These are phyloP conservation scores for Gnomoniopsis smithogilvyi DNA, from an alignment of 2,329 filamentous ascomycete species.

Conservation along the genomic window DNA sequence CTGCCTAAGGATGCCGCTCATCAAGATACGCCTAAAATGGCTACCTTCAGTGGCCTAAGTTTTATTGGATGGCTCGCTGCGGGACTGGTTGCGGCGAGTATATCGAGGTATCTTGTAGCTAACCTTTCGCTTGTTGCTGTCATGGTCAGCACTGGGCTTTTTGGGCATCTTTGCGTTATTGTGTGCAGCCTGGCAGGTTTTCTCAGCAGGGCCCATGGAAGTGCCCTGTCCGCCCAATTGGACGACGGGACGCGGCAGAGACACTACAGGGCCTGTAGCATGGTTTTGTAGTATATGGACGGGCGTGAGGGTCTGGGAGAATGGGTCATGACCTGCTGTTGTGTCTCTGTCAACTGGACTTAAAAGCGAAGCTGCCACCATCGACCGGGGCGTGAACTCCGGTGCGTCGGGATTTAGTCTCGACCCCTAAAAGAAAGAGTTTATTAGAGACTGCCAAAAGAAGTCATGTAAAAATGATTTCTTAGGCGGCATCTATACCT, in stretches of 20 bases:
- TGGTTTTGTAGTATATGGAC: not conserved
- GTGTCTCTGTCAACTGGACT: slow-evolving; percentile 21
- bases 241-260: not conserved
- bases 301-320: slow-evolving; percentile 12
- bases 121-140: slow-evolving; percentile 20
- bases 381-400: slow-evolving; percentile 49
- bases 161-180: not conserved
- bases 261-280: slow-evolving; percentile 5
- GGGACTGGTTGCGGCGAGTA: slow-evolving; percentile 44
- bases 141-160: slow-evolving; percentile 15
- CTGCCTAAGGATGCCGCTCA: not conserved
- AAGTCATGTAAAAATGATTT: slow-evolving; percentile 33
- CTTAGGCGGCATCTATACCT: slow-evolving; percentile 44
- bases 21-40: not conserved
- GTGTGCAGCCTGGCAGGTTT: not conserved
- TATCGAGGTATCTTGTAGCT: slow-evolving; percentile 28
- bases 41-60: not conserved
- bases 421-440: slow-evolving; percentile 40
- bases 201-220: not conserved
- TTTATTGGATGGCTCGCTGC: slow-evolving; percentile 38
- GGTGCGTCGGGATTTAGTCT: slow-evolving; percentile 54
- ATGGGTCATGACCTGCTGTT: slow-evolving; percentile 14
- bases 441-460: slow-evolving; percentile 41
- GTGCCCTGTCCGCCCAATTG: not conserved
- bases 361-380: slow-evolving; percentile 19